Evolutionary conservation across 306 rosid genomes (phyloP), one percentile per base, ranked within the genome.

Genomic region (Inga leiocalycina): DNA sequence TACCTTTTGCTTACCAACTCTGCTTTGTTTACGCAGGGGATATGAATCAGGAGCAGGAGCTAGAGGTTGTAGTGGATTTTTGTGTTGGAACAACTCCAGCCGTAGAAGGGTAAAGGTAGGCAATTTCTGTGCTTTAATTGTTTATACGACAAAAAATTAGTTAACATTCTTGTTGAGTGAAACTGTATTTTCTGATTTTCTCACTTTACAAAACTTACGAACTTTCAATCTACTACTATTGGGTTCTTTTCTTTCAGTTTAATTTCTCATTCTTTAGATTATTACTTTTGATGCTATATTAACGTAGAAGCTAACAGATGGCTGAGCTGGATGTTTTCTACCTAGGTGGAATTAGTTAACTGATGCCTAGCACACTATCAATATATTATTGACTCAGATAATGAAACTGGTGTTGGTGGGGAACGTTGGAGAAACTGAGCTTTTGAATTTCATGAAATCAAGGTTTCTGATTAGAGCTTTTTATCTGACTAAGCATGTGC

Each of bases 41-140:
- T 91, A 94, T 80, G 98, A 97, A 87, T 94, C 97, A 52, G 86
- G 97, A 43, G 79, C 97, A 0, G 92, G 89, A 67, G 84, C 74
- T 43, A 91, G 95, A 81, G 95, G 97, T 22, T 97, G 99, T 48
- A 73, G 59, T 56, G 91, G 95, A 67, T 90, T 94, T 87, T 90
- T 97, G 74, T 94, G 89, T 79, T 97, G 98, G 97, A 92, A 97
- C 73, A 87, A 83, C 73, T 80, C 90, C 59, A 91, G 87, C 84
- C 86, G 86, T 6, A 91, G 79, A 77, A 91, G 91, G 81, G 93
- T 85, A 72, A 97, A 89, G 94, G 99, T 97, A 88, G 79, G 51
- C 37, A 77, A 68, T 73, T 56, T 46, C 19, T 85, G n/a, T 79
- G 19, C 77, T 30, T 56, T 71, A 51, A 13, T 49, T 65, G 46